Evolutionary conservation across 805 yeast genomes (phyloP).

Genomic region (Schwanniomyces yamadae): DNA sequence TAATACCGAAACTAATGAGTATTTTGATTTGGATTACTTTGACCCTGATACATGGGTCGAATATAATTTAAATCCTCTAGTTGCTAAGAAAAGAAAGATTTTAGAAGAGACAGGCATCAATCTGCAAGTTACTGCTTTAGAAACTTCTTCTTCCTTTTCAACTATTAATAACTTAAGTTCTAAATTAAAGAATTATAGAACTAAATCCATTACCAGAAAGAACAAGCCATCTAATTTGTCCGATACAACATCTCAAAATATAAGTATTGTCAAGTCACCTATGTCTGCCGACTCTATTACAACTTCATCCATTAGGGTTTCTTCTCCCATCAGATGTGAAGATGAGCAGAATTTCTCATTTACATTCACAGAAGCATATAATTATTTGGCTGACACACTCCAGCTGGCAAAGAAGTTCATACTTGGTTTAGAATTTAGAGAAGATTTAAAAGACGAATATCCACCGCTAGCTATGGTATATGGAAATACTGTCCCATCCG

Average conservation of each 20-base stretch:
- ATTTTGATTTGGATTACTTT: constrained; percentile 69
- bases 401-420: constrained; percentile 57
- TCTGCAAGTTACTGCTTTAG: constrained; percentile 1
- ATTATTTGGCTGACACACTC: constrained; percentile 63
- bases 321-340: constrained; percentile 4
- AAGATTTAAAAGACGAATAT: constrained; percentile 46
- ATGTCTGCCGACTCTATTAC: neutral
- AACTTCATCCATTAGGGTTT: neutral
- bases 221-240: constrained; percentile 6
- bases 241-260: neutral
- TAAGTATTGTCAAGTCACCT: neutral
- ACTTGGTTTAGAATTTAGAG: constrained; percentile 53
- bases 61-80: constrained; percentile 73
- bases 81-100: constrained; percentile 38
- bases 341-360: constrained; percentile 15
- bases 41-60: constrained; percentile 80
- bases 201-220: constrained; percentile 16
- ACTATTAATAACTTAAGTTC: constrained; percentile 26
- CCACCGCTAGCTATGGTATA: constrained; percentile 86
- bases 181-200: constrained; percentile 25
- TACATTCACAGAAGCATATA: constrained; percentile 58
- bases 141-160: constrained; percentile 16
- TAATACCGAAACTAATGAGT: constrained; percentile 56
- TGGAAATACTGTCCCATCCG: constrained; percentile 82
- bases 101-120: constrained; percentile 17